phyloP scores from a whole-genome alignment of 345 rosid species.

The Eucalyptus pauciflora region DNA sequence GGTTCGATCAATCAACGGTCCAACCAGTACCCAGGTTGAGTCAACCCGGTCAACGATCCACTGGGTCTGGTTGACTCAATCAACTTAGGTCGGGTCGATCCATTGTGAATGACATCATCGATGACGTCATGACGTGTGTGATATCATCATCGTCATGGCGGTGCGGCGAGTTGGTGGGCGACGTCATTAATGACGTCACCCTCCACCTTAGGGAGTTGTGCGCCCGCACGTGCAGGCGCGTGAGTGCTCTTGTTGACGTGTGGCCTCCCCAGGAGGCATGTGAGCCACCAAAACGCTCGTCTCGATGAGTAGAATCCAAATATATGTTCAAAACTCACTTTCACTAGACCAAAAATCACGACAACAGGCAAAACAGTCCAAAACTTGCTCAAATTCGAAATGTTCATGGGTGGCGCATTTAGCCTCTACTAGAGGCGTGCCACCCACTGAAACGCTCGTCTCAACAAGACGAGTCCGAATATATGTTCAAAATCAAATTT shows the following conservation, averaged over 20 bases:
- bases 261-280: too few species aligned
- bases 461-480: accelerated
- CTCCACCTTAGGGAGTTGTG: accelerated
- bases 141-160: too few species aligned
- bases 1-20: accelerated
- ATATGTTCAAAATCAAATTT: too few species aligned
- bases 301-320: too few species aligned
- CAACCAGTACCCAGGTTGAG: accelerated
- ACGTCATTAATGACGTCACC: too few species aligned
- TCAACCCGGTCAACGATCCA: accelerated
- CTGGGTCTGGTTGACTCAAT: accelerated
- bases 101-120: accelerated
- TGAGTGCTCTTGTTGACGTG: accelerated
- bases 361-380: accelerated
- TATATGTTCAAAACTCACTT: too few species aligned
- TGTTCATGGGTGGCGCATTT: accelerated
- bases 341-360: too few species aligned
- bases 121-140: accelerated
- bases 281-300: accelerated
- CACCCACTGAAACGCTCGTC: accelerated
- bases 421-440: accelerated
- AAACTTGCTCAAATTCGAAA: too few species aligned
- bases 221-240: accelerated
- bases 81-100: too few species aligned
- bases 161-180: accelerated